A percentile compares a stretch with the other conserved stretches of the same genome.
phyloP scores from a whole-genome alignment of 2,329 filamentous ascomycete genomes.

The Calcarisporium arbuscula region DNA sequence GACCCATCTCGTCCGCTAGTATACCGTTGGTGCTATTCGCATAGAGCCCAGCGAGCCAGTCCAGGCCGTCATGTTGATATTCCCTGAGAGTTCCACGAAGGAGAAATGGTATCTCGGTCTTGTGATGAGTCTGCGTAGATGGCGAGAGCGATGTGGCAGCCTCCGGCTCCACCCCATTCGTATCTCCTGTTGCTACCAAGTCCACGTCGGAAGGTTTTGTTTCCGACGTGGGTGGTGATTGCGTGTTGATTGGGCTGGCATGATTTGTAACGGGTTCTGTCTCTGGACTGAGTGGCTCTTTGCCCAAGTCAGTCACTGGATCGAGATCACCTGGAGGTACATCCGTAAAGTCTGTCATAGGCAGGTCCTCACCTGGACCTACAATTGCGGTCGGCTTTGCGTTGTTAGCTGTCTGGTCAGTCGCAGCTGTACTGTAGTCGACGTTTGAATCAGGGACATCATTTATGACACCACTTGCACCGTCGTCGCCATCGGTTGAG shows the following conservation, averaged over 20 bases:
- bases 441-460: background rate
- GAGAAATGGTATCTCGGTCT: slow-evolving; percentile 73
- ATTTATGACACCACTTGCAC: background rate
- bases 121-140: slow-evolving; percentile 28
- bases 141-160: background rate
- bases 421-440: too few species aligned
- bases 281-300: slow-evolving; percentile 31
- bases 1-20: slow-evolving; percentile 94
- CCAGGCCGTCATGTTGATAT: slow-evolving; percentile 94
- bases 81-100: slow-evolving; percentile 84
- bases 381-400: background rate
- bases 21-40: slow-evolving; percentile 92
- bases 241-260: slow-evolving; percentile 37
- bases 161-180: background rate
- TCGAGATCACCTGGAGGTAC: background rate
- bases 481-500: slow-evolving; percentile 10
- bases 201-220: slow-evolving; percentile 46
- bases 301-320: slow-evolving; percentile 1
- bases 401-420: too few species aligned
- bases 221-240: slow-evolving; percentile 43
- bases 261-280: slow-evolving; percentile 37
- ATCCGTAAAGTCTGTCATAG: slow-evolving; percentile 4
- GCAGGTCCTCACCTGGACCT: slow-evolving; percentile 1
- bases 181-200: slow-evolving; percentile 27
- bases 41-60: slow-evolving; percentile 93